phyloP scores from a whole-genome alignment of 495 filamentous ascomycete genomes.

The Margaritispora aquatica region DNA sequence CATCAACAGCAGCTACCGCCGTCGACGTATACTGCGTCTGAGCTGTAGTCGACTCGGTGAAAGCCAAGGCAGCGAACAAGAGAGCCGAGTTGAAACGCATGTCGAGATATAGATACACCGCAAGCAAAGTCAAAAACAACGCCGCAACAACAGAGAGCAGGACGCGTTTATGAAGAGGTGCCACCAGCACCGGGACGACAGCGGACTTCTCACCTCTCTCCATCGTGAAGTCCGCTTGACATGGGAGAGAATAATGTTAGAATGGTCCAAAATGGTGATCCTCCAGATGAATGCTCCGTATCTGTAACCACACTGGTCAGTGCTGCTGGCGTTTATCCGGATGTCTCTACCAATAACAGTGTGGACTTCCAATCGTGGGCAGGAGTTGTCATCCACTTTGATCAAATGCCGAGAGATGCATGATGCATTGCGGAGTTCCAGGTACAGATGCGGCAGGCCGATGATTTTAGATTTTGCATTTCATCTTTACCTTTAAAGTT shows the following conservation, averaged over 20 bases:
- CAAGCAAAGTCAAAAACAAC: background rate
- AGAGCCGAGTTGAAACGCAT: background rate
- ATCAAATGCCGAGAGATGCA: background rate
- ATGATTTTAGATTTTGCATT: background rate
- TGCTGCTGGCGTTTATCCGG: background rate
- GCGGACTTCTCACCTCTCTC: background rate
- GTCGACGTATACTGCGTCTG: conserved; percentile 15
- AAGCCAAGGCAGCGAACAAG: background rate
- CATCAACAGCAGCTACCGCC: conserved; percentile 8
- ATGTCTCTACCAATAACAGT: background rate
- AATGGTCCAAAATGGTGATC: background rate
- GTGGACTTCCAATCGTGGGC: background rate
- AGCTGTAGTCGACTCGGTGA: background rate
- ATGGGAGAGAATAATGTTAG: background rate
- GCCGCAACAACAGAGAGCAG: background rate
- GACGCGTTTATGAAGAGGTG: background rate
- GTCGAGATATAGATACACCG: background rate
- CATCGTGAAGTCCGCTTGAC: background rate
- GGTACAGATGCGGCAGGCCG: background rate
- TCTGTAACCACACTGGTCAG: background rate
- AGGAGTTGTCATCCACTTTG: background rate
- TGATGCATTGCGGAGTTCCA: background rate
- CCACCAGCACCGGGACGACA: background rate
- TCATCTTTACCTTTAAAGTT: too few relatives aligned
- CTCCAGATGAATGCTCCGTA: background rate